A percentile compares a stretch with the other conserved stretches of the same genome.
These are phyloP conservation scores for Micromonas commoda DNA, from an alignment of 139 green algal genomes.

Conservation along the genomic window DNA sequence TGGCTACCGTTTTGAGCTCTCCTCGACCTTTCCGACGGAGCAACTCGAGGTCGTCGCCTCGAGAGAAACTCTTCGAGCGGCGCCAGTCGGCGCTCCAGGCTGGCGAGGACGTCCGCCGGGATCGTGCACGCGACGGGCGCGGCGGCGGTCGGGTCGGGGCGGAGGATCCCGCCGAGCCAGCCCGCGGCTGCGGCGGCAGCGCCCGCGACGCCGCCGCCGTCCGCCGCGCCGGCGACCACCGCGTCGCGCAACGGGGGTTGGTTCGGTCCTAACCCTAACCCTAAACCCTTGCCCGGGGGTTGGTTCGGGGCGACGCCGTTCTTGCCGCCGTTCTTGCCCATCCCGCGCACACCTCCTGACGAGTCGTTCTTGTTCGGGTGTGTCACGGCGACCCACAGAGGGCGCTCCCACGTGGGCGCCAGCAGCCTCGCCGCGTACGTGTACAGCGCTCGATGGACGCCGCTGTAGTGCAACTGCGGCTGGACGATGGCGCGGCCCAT, in stretches of 20 bases:
- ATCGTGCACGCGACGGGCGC: not conserved
- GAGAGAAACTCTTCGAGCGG: slow-evolving; percentile 8
- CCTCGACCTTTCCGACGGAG: not conserved
- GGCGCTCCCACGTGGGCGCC: slow-evolving; percentile 64
- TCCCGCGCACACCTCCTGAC: too few species aligned
- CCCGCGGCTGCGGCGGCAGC: not conserved
- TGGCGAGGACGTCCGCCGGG: not conserved
- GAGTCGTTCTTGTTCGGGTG: too few species aligned
- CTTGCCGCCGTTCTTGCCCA: too few species aligned
- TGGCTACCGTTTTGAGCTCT: not conserved
- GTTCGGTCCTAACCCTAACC: too few species aligned
- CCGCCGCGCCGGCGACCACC: too few species aligned
- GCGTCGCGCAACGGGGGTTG: too few species aligned
- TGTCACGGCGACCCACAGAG: slow-evolving; percentile 35
- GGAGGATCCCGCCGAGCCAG: not conserved
- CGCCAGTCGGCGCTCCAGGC: not conserved
- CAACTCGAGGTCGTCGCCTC: not conserved
- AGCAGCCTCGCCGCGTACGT: slow-evolving; percentile 68
- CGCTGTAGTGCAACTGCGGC: slow-evolving; percentile 61
- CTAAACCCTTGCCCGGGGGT: too few species aligned
- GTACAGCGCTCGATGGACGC: slow-evolving; percentile 68
- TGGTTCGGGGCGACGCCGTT: too few species aligned
- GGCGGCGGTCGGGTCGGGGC: not conserved
- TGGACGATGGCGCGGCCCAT: slow-evolving; percentile 55
- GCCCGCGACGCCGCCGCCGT: not conserved